These are phyloP conservation scores for Coccomyxa sp. DNA, from an alignment of 139 green algal genomes.

Conservation along the genomic window DNA sequence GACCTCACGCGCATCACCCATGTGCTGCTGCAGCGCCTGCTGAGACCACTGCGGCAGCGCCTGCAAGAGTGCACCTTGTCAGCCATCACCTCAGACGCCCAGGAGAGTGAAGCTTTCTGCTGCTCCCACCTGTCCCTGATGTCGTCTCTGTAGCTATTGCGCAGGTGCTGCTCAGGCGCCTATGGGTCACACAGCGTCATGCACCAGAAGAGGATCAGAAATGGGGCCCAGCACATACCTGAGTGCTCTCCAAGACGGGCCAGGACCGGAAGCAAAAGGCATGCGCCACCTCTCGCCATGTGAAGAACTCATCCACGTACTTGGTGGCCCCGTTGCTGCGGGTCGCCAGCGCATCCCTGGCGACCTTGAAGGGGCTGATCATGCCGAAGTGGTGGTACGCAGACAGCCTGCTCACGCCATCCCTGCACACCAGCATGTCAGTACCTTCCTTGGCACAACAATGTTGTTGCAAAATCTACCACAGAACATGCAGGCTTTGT, in stretches of 20 bases:
- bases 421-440: constrained; percentile 1
- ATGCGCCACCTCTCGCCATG: constrained; percentile 23
- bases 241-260: constrained; percentile 5
- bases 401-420: constrained; percentile 12
- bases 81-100: too few species aligned
- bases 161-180: too few species aligned
- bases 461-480: too few species aligned
- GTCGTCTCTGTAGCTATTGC: too few species aligned
- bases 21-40: constrained; percentile 17
- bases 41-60: constrained; percentile 14
- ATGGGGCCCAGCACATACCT: not conserved
- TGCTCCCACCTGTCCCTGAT: too few species aligned
- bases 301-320: constrained; percentile 29
- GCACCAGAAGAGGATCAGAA: not conserved
- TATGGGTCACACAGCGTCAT: too few species aligned
- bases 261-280: constrained; percentile 15
- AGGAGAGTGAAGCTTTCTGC: too few species aligned
- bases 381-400: constrained; percentile 27
- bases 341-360: constrained; percentile 3
- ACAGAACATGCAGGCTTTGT: too few species aligned
- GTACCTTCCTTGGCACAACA: too few species aligned
- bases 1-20: constrained; percentile 3
- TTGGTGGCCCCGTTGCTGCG: constrained; percentile 14
- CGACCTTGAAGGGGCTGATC: constrained; percentile 28
- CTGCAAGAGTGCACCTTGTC: too few species aligned